A percentile compares a stretch with the other conserved stretches of the same genome.
Conservation (phyloP, 2,329 filamentous ascomycete species). For the Sclerotiophoma versabilis region DNA sequence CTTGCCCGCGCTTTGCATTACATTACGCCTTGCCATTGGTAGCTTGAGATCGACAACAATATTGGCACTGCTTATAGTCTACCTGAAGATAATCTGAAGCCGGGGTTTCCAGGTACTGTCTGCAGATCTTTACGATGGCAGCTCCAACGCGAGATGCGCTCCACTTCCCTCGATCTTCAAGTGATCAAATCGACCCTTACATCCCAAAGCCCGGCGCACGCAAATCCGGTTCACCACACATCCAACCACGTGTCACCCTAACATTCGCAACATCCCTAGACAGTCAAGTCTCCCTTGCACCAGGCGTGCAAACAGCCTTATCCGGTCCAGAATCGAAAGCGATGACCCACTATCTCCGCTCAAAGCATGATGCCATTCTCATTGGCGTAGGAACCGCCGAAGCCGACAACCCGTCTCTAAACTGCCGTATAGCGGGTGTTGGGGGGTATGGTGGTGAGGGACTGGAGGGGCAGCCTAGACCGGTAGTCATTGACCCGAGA, state of each 20-base stretch:
- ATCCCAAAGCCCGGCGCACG: slow-evolving; percentile 46
- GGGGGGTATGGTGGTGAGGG: slow-evolving; percentile 63
- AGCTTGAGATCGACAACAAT: neutral
- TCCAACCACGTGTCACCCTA: slow-evolving; percentile 63
- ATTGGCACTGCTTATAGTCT: neutral
- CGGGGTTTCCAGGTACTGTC: too few species aligned
- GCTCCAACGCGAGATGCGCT: slow-evolving; percentile 30
- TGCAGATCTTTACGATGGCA: slow-evolving; percentile 19
- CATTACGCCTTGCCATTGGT: neutral
- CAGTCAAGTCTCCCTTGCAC: slow-evolving; percentile 75
- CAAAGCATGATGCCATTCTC: slow-evolving; percentile 81
- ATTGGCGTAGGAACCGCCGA: slow-evolving; percentile 84
- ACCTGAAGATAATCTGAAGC: too few species aligned
- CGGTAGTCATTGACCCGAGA: slow-evolving; percentile 80
- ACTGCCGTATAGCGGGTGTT: slow-evolving; percentile 74
- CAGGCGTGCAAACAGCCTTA: slow-evolving; percentile 80
- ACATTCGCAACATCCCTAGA: slow-evolving; percentile 94
- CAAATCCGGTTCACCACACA: slow-evolving; percentile 2
- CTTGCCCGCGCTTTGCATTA: neutral
- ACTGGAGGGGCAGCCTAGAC: slow-evolving; percentile 72
- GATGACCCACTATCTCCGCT: slow-evolving; percentile 92
- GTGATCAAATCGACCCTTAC: slow-evolving; percentile 60
- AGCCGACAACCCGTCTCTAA: slow-evolving; percentile 84
- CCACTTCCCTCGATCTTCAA: slow-evolving; percentile 53
- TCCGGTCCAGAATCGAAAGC: slow-evolving; percentile 85